Base-by-base conservation (phyloP, 2,329 filamentous ascomycete genomes). In the Aspergillus versicolor region DNA sequence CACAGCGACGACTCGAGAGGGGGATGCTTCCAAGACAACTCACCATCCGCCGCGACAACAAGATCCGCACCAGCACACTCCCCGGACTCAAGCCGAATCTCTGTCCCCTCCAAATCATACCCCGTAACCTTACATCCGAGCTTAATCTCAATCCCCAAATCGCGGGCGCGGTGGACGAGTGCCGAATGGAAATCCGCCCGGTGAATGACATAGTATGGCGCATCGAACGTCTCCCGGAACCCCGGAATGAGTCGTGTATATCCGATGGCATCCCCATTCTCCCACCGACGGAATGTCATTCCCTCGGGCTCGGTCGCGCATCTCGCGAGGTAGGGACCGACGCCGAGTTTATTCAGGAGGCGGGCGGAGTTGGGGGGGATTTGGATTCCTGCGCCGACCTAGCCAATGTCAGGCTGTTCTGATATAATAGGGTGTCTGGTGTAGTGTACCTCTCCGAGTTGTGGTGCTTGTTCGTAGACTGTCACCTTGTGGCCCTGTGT, bases 201-300 rank as follows among this genome's bases (percentile, higher is more conserved):
- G 48, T 81, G 78, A 11, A 81, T 79, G 15, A 81, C 68, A 74
- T 77, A 80, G 70, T 78, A 80, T 8, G 74, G 75, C 34, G 67
- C 68, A 19, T 67, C 65, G 7, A 74, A 63, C 5, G 61, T 59
- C 2, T 70, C 56, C 48, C 75, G 70, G 11, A 77, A 61, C 8
- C 67, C 65, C 13, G 63, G 63, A 15, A 74, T 73, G 34, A 61
- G 17, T 15, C 67, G 61, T 8, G 75, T 75, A 54, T 73, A 65
- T 17, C 76, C 76, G 34, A 78, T 66, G 12, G 62, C 64, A 2
- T 66, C 73, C 27, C 77, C 77, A 58, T 76, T 70, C 60, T 74
- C 73, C 58, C 56, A 61, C 27, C 69, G 67, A 7, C 77, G 68
- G 61, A 77, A 65, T 52, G 32, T 30, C 4, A 54, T 76, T 75